Base-by-base conservation (phyloP, 1,139 yeast species). In the Yamadazyma atmosphaerica region DNA sequence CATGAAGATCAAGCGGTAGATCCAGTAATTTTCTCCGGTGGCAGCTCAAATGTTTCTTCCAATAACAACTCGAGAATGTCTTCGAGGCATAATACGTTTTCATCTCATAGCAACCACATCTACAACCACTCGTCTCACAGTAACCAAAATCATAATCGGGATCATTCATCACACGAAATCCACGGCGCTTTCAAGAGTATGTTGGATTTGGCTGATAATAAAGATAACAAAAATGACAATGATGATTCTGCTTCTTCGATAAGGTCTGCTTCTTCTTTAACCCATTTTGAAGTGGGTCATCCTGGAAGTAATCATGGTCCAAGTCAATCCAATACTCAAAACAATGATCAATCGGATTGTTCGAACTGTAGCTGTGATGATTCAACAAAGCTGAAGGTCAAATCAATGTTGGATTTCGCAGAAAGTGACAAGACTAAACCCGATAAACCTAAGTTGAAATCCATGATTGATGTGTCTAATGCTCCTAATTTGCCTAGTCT, bases 1-100 rank as follows among this genome's bases (percentile, higher is more conserved):
- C 65, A 65, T 41, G 68, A 67, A 1, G 79, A 75, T 42, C 80
- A 75, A 53, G 56, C 57, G 24, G 73, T 69, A 4, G 56, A 63
- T 41, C 73, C 74, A 4, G 58, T 69, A 37, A 61, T 69, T 9
- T 52, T 53, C 29, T 65, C 64, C 4, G 57, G 55, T 3, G 52
- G 57, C 13, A 37, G 34, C 26, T 41, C 49, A 1, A 48, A 38
- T 18, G 47, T 50, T 12, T 48, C 60, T 4, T 56, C 67, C 1
- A 51, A 49, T 7, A 40, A 52, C 2, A 58, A 53, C 31, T 66
- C 74, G 1, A 57, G 61, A 37, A 60, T 60, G 9, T 65, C 72
- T 1, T 60, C 71, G 2, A 55, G 75, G 42, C 63, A 59, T 37
- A 65, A 60, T 21, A 68, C 74, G 1, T 37, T 57, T 19, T 31